Conservation (phyloP, 257 asterid genomes). For the Anisodus acutangulus region DNA sequence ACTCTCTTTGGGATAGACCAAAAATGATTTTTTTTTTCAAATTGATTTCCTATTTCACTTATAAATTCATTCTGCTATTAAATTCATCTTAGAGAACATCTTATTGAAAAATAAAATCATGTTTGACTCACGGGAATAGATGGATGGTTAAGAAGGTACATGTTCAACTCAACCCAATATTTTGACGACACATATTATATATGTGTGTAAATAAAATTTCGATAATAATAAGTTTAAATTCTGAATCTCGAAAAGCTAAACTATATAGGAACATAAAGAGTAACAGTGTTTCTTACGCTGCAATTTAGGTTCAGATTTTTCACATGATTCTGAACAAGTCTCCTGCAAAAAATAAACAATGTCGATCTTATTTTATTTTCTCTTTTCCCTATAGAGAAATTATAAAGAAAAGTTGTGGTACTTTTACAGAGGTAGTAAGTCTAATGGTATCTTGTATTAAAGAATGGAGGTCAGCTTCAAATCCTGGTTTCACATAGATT, state of each 20-base stretch:
- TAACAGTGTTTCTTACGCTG: constrained; percentile 50
- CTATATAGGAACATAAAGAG: too few relatives aligned
- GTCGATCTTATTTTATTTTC: not conserved
- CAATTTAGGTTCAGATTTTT: constrained; percentile 69
- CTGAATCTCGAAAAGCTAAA: too few relatives aligned
- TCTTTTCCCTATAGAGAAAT: not conserved
- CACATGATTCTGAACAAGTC: constrained; percentile 83
- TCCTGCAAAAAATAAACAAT: constrained; percentile 51
- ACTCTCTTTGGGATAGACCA: too few relatives aligned
- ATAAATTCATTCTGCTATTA: too few relatives aligned
- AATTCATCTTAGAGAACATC: too few relatives aligned
- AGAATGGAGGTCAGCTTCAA: constrained; percentile 79
- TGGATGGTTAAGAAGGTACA: too few relatives aligned
- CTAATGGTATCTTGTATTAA: constrained; percentile 74
- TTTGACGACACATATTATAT: too few relatives aligned
- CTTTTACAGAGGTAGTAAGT: constrained; percentile 68
- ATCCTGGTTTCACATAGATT: constrained; percentile 85
- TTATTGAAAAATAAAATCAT: too few relatives aligned
- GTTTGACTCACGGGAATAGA: too few relatives aligned
- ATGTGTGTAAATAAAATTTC: too few relatives aligned
- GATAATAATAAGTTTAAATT: too few relatives aligned
- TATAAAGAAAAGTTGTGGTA: constrained; percentile 32
- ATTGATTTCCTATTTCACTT: not conserved
- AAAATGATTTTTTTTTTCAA: not conserved
- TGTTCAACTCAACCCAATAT: too few relatives aligned